Percentiles rank a stretch among this genome's conserved stretches.
These are phyloP conservation scores for Sclerotinia subarctica DNA, from an alignment of 2,329 filamentous ascomycete species.

Conservation along the genomic window DNA sequence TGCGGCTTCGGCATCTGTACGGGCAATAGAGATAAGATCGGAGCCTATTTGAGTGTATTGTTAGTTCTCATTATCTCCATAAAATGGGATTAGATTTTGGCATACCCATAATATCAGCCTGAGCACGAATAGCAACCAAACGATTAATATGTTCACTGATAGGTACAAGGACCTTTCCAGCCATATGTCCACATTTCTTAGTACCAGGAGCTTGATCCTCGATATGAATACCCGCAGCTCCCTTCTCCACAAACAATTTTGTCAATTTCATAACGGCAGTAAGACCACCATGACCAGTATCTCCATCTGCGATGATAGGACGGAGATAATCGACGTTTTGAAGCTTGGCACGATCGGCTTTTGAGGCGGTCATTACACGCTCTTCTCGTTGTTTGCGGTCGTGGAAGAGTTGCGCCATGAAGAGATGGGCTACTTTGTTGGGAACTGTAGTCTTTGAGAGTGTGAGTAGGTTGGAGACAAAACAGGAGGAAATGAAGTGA, in stretches of 20 bases:
- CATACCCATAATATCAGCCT: slow-evolving; percentile 95
- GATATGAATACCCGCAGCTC: slow-evolving; percentile 96
- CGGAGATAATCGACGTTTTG: slow-evolving; percentile 89
- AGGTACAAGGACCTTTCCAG: slow-evolving; percentile 94
- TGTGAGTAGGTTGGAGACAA: neutral
- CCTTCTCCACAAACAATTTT: slow-evolving; percentile 94
- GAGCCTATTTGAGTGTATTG: slow-evolving; percentile 49
- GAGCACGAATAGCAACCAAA: slow-evolving; percentile 90
- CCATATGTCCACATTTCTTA: slow-evolving; percentile 99
- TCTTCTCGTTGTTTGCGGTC: slow-evolving; percentile 98
- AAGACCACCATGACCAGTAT: slow-evolving; percentile 93
- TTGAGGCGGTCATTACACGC: slow-evolving; percentile 68
- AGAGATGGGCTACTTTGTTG: slow-evolving; percentile 96
- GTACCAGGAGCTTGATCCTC: slow-evolving; percentile 97
- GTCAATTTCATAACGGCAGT: slow-evolving; percentile 99
- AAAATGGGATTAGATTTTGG: neutral
- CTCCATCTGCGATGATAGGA: slow-evolving; percentile 93
- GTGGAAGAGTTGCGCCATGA: slow-evolving; percentile 98
- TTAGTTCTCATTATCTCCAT: neutral
- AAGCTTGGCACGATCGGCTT: slow-evolving; percentile 67
- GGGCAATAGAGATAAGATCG: slow-evolving; percentile 85
- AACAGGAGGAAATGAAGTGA: neutral
- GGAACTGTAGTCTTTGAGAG: slow-evolving; percentile 80
- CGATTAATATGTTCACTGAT: slow-evolving; percentile 98
- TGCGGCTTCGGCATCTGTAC: slow-evolving; percentile 95